Evolutionary conservation across 768 basidiomycete species (phyloP).

Genomic region (Kwoniella mangroviensis): DNA sequence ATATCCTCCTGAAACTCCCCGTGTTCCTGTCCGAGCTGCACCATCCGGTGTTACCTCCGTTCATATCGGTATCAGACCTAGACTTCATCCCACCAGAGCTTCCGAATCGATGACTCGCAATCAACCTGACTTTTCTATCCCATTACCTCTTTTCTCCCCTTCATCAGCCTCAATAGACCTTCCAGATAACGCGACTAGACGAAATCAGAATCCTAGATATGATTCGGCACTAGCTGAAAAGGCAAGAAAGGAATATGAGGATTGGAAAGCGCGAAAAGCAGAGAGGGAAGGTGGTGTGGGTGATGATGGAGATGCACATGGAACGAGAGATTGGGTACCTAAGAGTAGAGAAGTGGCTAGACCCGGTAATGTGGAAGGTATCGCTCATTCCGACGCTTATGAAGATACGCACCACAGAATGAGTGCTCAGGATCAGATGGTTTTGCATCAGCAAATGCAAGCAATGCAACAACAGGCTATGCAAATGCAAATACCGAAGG

Average conservation of each 20-base stretch:
- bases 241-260: constrained; percentile 46
- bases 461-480: constrained; percentile 12
- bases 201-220: constrained; percentile 25
- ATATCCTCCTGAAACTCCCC: constrained; percentile 42
- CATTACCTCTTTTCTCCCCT: constrained; percentile 38
- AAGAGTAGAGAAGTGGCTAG: constrained; percentile 30
- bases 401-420: constrained; percentile 6
- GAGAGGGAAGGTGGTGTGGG: constrained; percentile 45
- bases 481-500: constrained; percentile 5
- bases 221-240: constrained; percentile 26
- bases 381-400: constrained; percentile 24
- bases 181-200: constrained; percentile 9
- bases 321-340: constrained; percentile 40
- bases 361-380: constrained; percentile 33
- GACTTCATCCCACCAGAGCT: constrained; percentile 44
- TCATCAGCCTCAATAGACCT: neutral
- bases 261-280: constrained; percentile 37
- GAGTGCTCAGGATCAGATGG: constrained; percentile 5
- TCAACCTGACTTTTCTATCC: constrained; percentile 41
- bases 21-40: constrained; percentile 61
- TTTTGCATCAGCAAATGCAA: constrained; percentile 1
- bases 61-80: constrained; percentile 72
- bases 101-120: constrained; percentile 37
- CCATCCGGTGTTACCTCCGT: constrained; percentile 90
- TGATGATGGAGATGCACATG: constrained; percentile 22